Evolutionary conservation across 805 yeast genomes (phyloP), one percentile per base, ranked within the genome.

Genomic region (Lachancea lanzarotensis): DNA sequence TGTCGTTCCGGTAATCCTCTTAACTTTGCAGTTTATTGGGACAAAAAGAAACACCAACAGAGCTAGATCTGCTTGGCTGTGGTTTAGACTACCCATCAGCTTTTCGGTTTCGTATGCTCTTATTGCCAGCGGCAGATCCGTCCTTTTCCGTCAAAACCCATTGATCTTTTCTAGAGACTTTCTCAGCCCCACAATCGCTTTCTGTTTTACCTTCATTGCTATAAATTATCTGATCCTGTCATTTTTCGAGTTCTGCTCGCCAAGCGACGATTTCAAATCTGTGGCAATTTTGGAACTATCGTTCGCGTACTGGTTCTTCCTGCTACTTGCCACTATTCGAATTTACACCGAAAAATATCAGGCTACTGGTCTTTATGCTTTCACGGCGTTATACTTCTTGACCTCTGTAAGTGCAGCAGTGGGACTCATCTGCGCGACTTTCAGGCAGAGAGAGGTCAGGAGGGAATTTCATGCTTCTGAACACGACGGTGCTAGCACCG

Each of bases 51-150:
- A 65, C 50, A 72, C 70, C 50, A 71, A 84, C 82, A 61, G 58
- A 29, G 62, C 74, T 35, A 74, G 76, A 51, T 48, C 57, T 3
- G 54, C 62, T 32, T 18, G 45, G 12, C 49, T 59, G 3, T 72
- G 76, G 71, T 50, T 76, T 17, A 73, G 89, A 52, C 71, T 81
- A 29, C 90, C 95, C 1, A 34, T 81, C 3, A 71, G 89, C 16
- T 52, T 82, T 15, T 55, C 60, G 0, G 42, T 75, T 8, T 75
- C 91, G 0, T 53, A 64, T 11, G 52, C 70, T 13, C 51, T 68
- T 12, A 60, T 75, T 0, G 53, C 54, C 29, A 52, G 65, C 38
- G 57, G 69, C 11, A 59, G 74, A 52, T 56, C 72, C 52, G 56
- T 73, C 59, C 53, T 81, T 50, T 50, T 64, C 52, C 47, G 61